Conservation (phyloP, 495 filamentous ascomycete species). For the Lentithecium fluviatile region DNA sequence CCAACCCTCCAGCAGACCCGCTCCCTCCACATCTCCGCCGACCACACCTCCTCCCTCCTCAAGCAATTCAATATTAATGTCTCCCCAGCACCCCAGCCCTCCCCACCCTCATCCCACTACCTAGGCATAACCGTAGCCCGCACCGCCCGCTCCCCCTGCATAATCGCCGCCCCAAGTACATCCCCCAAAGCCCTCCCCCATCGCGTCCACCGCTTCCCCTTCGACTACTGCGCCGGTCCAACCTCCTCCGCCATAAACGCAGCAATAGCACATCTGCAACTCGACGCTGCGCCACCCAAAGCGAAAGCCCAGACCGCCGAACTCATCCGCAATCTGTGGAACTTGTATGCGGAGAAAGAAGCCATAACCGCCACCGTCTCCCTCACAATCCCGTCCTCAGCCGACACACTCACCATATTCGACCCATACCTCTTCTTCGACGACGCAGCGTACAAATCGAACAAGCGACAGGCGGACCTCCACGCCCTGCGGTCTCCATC, state of each 20-base stretch:
- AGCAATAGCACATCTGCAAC: conserved; percentile 53
- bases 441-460: conserved; percentile 70
- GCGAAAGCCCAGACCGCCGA: conserved; percentile 47
- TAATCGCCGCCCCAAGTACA: conserved; percentile 59
- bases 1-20: conserved; percentile 48
- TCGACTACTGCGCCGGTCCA: conserved; percentile 54
- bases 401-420: conserved; percentile 12
- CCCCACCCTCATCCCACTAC: conserved; percentile 47
- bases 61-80: conserved; percentile 52
- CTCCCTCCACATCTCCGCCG: conserved; percentile 57
- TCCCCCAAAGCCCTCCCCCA: conserved; percentile 41
- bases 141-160: conserved; percentile 60
- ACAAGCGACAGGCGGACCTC: conserved; percentile 62
- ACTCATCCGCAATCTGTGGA: conserved; percentile 55
- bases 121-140: conserved; percentile 68
- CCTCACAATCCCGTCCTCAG: conserved; percentile 13
- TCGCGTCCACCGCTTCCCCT: conserved; percentile 57
- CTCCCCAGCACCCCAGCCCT: conserved; percentile 42
- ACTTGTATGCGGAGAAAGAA: conserved; percentile 67
- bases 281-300: conserved; percentile 45
- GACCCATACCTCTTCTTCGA: conserved; percentile 59
- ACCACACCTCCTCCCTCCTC: conserved; percentile 61
- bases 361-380: conserved; percentile 50
- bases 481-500: conserved; percentile 56
- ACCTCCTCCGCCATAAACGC: conserved; percentile 41